These are phyloP conservation scores for Cyamopsis tetragonoloba DNA, from an alignment of 306 rosid genomes.

Conservation along the genomic window DNA sequence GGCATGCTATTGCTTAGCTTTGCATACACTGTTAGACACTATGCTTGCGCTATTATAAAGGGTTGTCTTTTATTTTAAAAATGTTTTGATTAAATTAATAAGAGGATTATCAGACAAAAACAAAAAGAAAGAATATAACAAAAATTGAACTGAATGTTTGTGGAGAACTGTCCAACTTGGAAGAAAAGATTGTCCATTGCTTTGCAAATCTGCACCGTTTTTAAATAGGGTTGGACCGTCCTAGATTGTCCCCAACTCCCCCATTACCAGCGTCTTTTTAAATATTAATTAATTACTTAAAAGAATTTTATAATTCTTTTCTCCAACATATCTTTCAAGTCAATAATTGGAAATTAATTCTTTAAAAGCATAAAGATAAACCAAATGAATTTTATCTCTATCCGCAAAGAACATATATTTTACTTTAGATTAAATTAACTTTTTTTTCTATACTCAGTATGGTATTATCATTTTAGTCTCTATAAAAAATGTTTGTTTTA, in stretches of 20 bases:
- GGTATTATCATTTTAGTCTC: no score
- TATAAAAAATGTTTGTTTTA: no score
- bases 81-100: slow-evolving; percentile 27
- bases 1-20: slow-evolving; percentile 43
- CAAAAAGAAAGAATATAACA: slow-evolving; percentile 3
- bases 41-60: not conserved
- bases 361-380: no score
- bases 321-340: no score
- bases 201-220: slow-evolving; percentile 25
- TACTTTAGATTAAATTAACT: no score
- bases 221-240: slow-evolving; percentile 27
- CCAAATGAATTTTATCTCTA: no score
- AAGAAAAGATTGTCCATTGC: slow-evolving; percentile 39
- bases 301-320: no score
- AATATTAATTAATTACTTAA: no score
- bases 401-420: no score
- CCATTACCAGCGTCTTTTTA: not conserved
- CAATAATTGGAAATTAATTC: no score
- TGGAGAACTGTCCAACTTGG: slow-evolving; percentile 34
- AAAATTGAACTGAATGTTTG: slow-evolving; percentile 11
- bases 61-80: slow-evolving; percentile 11
- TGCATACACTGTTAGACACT: slow-evolving; percentile 38
- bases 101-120: slow-evolving; percentile 23
- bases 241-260: slow-evolving; percentile 35
- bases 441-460: no score